Percentiles rank a stretch among this genome's conserved stretches.
Conservation (phyloP, 352 stramenopile species). For the Phytophthora quininea region DNA sequence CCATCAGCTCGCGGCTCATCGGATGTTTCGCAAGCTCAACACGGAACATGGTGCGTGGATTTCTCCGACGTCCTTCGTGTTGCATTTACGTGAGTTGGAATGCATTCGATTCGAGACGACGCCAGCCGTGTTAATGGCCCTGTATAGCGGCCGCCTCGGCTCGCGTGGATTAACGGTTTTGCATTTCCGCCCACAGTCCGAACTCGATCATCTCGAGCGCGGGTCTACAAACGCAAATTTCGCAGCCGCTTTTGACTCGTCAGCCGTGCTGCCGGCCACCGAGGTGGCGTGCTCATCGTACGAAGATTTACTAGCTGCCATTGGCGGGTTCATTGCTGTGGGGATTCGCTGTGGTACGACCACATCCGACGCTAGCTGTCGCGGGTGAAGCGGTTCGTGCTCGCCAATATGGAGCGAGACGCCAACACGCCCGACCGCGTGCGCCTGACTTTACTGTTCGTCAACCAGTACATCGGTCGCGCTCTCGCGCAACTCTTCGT, state of each 20-base stretch:
- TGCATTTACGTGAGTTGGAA: no score
- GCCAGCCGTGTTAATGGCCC: no score
- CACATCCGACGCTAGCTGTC: conserved; percentile 2
- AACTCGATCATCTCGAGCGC: neutral
- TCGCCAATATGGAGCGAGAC: conserved; percentile 12
- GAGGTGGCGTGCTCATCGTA: neutral
- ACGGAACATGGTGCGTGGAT: no score
- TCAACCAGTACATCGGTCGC: conserved; percentile 3
- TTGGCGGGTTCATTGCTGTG: conserved; percentile 10
- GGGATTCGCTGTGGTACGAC: conserved; percentile 10
- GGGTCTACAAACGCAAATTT: conserved; percentile 10
- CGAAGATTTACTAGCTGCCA: neutral
- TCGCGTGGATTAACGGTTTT: no score
- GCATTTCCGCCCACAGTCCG: conserved; percentile 5
- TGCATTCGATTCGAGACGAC: no score
- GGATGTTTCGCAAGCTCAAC: no score
- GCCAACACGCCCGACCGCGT: conserved; percentile 12
- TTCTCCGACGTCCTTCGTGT: no score
- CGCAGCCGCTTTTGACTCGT: neutral
- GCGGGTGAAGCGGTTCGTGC: conserved; percentile 6
- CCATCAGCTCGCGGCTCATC: no score
- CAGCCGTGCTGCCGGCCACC: neutral
- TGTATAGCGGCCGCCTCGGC: no score
- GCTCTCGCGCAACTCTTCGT: neutral
- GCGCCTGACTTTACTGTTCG: conserved; percentile 3